Percentiles rank a stretch among this genome's conserved stretches.
Conservation (phyloP, 441 rosid species). For the Capsella rubella region DNA sequence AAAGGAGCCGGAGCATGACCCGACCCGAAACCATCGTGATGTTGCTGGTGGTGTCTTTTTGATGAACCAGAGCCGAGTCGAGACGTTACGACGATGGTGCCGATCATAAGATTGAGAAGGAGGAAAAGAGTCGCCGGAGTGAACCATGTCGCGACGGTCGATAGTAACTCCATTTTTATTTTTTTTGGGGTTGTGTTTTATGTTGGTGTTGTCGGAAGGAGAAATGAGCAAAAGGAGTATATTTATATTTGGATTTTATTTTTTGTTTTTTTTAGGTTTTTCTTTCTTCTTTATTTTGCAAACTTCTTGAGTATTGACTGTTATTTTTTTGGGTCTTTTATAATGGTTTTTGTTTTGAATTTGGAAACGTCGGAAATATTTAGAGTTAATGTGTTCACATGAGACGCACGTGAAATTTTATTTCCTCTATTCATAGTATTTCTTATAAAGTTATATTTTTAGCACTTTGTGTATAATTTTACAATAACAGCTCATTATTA, state of each 20-base stretch:
- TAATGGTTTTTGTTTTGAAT: conserved; percentile 20
- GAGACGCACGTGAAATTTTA: conserved; percentile 19
- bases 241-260: conserved; percentile 29
- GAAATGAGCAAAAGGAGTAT: conserved; percentile 6
- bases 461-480: conserved; percentile 2
- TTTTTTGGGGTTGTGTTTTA: not conserved
- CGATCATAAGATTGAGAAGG: conserved; percentile 73
- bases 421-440: conserved; percentile 7
- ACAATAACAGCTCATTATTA: conserved; percentile 19
- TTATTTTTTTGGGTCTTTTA: conserved; percentile 18
- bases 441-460: not conserved
- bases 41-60: conserved; percentile 16
- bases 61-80: conserved; percentile 44
- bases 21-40: conserved; percentile 40
- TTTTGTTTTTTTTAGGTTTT: not conserved
- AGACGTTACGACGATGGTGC: conserved; percentile 64
- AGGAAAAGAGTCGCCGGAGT: conserved; percentile 72
- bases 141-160: conserved; percentile 56
- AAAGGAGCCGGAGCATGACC: conserved; percentile 37
- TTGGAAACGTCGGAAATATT: conserved; percentile 35
- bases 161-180: conserved; percentile 38
- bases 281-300: not conserved
- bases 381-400: conserved; percentile 40
- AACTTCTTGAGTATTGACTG: conserved; percentile 12
- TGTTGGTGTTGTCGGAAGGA: conserved; percentile 36